A percentile compares a stretch with the other conserved stretches of the same genome.
Conservation (phyloP, 2,329 filamentous ascomycete species). For the Chlorencoelia australis region DNA sequence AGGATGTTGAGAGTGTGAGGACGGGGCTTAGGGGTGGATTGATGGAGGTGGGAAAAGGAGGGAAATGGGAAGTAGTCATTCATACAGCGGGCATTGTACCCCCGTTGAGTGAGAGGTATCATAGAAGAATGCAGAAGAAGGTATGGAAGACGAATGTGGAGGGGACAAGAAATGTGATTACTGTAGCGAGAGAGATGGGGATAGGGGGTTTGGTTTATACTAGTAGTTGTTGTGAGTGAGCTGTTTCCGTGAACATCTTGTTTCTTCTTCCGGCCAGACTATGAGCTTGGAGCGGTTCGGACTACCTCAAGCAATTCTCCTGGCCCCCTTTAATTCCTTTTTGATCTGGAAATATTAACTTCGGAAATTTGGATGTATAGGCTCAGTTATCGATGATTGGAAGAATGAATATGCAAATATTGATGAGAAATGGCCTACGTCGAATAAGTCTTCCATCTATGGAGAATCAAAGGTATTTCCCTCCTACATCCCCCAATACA, state of each 20-base stretch:
- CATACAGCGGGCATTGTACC: slow-evolving; percentile 4
- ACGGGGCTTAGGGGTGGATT: no score
- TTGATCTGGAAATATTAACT: no score
- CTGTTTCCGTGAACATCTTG: no score
- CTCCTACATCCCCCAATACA: no score
- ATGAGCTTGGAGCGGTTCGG: no score
- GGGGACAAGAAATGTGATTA: neutral
- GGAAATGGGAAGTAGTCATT: neutral
- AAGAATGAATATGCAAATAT: slow-evolving; percentile 1
- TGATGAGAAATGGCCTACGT: slow-evolving; percentile 1
- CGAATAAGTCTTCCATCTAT: neutral
- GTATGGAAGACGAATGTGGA: slow-evolving; percentile 1
- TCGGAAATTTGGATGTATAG: no score
- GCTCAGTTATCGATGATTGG: slow-evolving; percentile 4
- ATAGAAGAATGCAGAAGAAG: neutral
- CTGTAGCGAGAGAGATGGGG: neutral
- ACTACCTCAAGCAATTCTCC: no score
- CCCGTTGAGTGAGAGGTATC: slow-evolving; percentile 2
- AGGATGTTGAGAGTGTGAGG: no score
- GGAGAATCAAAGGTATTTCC: slow-evolving; percentile 1
- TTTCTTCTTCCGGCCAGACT: no score
- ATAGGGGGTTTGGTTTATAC: neutral
- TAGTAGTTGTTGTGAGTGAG: slow-evolving; percentile 5
- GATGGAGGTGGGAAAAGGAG: no score
- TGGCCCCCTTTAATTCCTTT: no score